phyloP scores from a whole-genome alignment of 306 rosid genomes.

The Inga laurina region DNA sequence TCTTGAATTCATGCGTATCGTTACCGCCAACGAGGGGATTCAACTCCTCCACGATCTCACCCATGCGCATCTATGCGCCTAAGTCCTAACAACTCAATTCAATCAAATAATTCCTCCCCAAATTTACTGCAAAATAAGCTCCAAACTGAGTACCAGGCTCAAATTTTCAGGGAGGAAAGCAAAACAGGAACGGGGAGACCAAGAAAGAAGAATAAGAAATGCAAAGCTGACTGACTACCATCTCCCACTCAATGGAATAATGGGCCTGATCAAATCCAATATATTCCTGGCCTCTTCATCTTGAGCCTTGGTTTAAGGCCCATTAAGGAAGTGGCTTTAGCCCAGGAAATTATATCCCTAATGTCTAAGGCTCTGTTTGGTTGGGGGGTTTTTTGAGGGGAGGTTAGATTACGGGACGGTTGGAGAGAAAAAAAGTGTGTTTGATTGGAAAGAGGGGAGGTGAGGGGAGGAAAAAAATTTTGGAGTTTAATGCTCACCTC shows the following conservation, averaged over 20 bases:
- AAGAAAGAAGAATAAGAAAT: too few species aligned
- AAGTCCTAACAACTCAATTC: neutral
- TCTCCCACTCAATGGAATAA: neutral
- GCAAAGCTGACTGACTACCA: neutral
- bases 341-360: too few species aligned
- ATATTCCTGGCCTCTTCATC: neutral
- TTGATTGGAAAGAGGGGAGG: too few species aligned
- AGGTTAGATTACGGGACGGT: too few species aligned
- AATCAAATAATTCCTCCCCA: neutral
- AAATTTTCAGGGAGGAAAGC: neutral
- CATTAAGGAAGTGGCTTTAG: neutral
- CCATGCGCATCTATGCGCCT: slow-evolving; percentile 36
- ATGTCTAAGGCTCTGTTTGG: too few species aligned
- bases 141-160: neutral
- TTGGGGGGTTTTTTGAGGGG: too few species aligned
- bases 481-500: too few species aligned
- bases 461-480: too few species aligned
- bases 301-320: neutral
- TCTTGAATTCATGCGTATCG: slow-evolving; percentile 5
- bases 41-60: slow-evolving; percentile 54
- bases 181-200: neutral
- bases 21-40: slow-evolving; percentile 20
- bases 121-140: neutral
- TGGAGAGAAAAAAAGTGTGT: too few species aligned
- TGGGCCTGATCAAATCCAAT: neutral